Evolutionary conservation across 768 basidiomycete species (phyloP).

Genomic region (Coprinopsis sp.): DNA sequence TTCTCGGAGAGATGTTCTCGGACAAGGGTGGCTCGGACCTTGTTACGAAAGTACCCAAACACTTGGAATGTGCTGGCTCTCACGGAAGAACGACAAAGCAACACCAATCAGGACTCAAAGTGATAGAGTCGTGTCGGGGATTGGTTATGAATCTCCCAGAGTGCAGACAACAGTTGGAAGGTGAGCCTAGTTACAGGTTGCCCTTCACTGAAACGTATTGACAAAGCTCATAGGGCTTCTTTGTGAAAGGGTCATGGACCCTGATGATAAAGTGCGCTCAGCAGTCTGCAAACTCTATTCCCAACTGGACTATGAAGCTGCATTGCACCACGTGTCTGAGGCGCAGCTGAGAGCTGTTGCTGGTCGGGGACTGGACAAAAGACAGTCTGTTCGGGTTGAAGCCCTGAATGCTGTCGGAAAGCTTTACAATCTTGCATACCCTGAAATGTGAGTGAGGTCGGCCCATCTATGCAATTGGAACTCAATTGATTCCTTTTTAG

Average conservation of each 20-base stretch:
- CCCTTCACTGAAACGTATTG: not conserved
- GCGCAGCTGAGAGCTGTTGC: slow-evolving; percentile 59
- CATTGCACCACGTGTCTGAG: slow-evolving; percentile 72
- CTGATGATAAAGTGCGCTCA: slow-evolving; percentile 87
- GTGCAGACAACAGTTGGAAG: slow-evolving; percentile 64
- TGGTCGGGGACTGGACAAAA: slow-evolving; percentile 79
- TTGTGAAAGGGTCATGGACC: slow-evolving; percentile 66
- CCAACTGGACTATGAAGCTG: slow-evolving; percentile 86
- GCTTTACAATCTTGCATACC: slow-evolving; percentile 76
- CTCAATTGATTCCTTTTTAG: slow-evolving; percentile 35
- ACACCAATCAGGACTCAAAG: slow-evolving; percentile 66
- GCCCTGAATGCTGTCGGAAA: slow-evolving; percentile 74
- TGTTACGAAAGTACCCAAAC: slow-evolving; percentile 69
- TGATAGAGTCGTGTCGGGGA: slow-evolving; percentile 65
- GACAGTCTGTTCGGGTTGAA: slow-evolving; percentile 65
- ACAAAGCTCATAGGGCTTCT: slow-evolving; percentile 50
- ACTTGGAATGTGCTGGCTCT: slow-evolving; percentile 86
- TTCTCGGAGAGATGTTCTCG: slow-evolving; percentile 87
- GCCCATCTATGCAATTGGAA: slow-evolving; percentile 3
- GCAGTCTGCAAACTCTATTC: slow-evolving; percentile 80
- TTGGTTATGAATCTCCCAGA: slow-evolving; percentile 66
- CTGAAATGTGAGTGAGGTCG: slow-evolving; percentile 73
- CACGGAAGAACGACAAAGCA: slow-evolving; percentile 72
- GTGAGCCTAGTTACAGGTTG: slow-evolving; percentile 34
- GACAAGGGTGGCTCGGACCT: slow-evolving; percentile 72